Conservation (phyloP, 768 basidiomycete species). For the Leccinum ochraceum region DNA sequence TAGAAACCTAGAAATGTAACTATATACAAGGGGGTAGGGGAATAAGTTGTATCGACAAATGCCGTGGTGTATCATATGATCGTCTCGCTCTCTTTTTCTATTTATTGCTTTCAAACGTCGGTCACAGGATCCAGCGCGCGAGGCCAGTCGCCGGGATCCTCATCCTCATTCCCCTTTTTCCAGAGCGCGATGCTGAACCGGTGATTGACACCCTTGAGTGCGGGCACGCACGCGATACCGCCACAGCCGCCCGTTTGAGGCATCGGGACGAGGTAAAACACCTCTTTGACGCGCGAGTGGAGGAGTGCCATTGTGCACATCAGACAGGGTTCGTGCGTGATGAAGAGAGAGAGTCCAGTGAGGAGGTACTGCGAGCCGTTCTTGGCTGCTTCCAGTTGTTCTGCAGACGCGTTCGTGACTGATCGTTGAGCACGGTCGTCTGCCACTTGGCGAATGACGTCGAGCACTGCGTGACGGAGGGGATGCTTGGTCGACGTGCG, state of each 20-base stretch:
- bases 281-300: slow-evolving; percentile 90
- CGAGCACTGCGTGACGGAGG: slow-evolving; percentile 82
- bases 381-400: slow-evolving; percentile 20
- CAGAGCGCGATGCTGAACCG: slow-evolving; percentile 75
- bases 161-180: slow-evolving; percentile 36
- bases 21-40: not conserved
- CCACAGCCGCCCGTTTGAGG: slow-evolving; percentile 85
- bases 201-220: slow-evolving; percentile 87
- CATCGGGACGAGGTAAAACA: slow-evolving; percentile 76
- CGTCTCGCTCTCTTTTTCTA: not conserved
- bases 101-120: not conserved
- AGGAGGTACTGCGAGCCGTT: slow-evolving; percentile 88
- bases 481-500: slow-evolving; percentile 70
- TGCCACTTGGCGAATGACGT: slow-evolving; percentile 67
- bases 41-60: not conserved
- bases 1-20: not conserved
- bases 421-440: slow-evolving; percentile 45
- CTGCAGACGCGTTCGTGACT: slow-evolving; percentile 1
- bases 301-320: slow-evolving; percentile 98
- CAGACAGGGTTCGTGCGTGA: slow-evolving; percentile 95
- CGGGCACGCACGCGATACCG: slow-evolving; percentile 70
- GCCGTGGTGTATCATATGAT: not conserved
- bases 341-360: slow-evolving; percentile 81
- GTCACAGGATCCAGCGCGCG: slow-evolving; percentile 21
- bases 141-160: slow-evolving; percentile 8